These are phyloP conservation scores for Cichorium intybus DNA, from an alignment of 140 eudicot species.

Conservation along the genomic window DNA sequence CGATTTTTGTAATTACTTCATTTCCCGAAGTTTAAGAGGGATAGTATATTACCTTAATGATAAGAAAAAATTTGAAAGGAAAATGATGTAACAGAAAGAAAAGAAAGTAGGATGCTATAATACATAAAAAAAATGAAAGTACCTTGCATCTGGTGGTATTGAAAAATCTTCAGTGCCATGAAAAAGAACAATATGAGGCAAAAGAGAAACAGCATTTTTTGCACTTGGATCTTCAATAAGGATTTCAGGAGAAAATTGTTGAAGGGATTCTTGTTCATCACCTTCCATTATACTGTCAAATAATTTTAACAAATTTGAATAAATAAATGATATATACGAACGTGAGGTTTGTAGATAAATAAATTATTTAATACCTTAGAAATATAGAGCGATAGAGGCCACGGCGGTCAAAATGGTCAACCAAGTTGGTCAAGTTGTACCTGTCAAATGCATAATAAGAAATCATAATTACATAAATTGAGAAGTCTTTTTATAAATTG, in stretches of 20 bases:
- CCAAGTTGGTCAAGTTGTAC: conserved; percentile 73
- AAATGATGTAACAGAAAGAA: background rate
- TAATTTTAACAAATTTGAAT: conserved; percentile 4
- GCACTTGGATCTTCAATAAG: conserved; percentile 55
- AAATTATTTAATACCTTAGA: conserved; percentile 49
- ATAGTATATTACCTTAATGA: too few species aligned
- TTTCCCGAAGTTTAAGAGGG: too few species aligned
- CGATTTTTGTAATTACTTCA: too few species aligned
- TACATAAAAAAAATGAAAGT: background rate
- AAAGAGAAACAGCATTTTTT: conserved; percentile 31
- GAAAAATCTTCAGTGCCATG: conserved; percentile 90
- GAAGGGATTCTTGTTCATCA: conserved; percentile 68
- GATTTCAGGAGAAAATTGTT: conserved; percentile 72
- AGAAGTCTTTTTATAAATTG: background rate
- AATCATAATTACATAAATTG: background rate
- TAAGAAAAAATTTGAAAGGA: too few species aligned
- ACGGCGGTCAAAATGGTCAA: conserved; percentile 86
- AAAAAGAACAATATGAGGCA: conserved; percentile 85
- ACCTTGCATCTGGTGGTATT: conserved; percentile 82
- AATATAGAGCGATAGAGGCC: conserved; percentile 93
- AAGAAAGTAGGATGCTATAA: background rate
- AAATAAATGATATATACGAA: too few species aligned
- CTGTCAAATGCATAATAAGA: conserved; percentile 28
- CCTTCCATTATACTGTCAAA: conserved; percentile 91
- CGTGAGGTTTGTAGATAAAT: background rate